These are phyloP conservation scores for Blepharisma stoltei DNA, from an alignment of 73 alveolate genomes.

Conservation along the genomic window DNA sequence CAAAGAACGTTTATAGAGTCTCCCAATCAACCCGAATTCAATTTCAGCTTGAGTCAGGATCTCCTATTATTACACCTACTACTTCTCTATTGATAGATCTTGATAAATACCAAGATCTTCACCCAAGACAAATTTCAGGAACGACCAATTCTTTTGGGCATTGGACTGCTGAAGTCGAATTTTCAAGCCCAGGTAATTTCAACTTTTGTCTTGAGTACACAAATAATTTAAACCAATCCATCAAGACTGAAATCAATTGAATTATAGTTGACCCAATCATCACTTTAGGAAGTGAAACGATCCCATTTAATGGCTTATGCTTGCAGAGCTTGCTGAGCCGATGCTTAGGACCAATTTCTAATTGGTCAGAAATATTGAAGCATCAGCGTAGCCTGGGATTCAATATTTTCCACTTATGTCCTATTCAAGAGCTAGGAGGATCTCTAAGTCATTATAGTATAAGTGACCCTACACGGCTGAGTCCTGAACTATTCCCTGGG, in stretches of 20 bases:
- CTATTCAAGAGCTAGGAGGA: conserved; percentile 74
- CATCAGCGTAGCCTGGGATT: conserved; percentile 64
- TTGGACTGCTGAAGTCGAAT: background rate
- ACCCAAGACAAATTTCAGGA: background rate
- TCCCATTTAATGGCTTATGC: background rate
- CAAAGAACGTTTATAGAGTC: background rate
- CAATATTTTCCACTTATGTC: conserved; percentile 77
- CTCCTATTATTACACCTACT: background rate
- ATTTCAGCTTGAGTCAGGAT: background rate
- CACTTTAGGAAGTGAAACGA: background rate
- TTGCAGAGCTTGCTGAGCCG: conserved; percentile 65
- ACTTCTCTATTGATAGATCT: background rate
- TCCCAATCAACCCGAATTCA: background rate
- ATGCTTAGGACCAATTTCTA: conserved; percentile 64
- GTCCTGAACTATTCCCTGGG: conserved; percentile 54
- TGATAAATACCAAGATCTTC: background rate
- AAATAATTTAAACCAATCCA: too few species aligned
- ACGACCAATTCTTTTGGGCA: background rate
- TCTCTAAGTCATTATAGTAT: conserved; percentile 68
- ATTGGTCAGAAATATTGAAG: conserved; percentile 48
- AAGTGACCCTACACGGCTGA: conserved; percentile 61
- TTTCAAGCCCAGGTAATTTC: background rate
- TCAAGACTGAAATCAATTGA: background rate
- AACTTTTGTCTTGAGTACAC: background rate
- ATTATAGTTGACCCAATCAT: background rate